Evolutionary conservation across 2,329 filamentous ascomycete species (phyloP).

Genomic region (Penicillium sp.): DNA sequence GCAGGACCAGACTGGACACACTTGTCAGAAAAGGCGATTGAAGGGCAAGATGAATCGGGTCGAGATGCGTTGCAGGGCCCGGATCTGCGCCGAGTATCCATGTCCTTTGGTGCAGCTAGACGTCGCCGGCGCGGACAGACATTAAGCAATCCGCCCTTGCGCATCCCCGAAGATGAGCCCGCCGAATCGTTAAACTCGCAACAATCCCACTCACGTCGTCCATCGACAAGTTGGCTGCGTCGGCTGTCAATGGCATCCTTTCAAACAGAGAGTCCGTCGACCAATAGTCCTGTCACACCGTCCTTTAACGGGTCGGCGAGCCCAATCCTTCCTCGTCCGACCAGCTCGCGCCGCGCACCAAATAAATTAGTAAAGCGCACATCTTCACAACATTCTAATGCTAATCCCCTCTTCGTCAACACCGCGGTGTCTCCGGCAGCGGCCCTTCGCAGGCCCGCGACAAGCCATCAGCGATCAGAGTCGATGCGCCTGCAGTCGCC

Average conservation of each 20-base stretch:
- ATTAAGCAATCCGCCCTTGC: constrained; percentile 37
- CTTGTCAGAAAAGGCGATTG: constrained; percentile 14
- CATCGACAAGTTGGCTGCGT: constrained; percentile 59
- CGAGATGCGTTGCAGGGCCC: constrained; percentile 19
- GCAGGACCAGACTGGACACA: constrained; percentile 22
- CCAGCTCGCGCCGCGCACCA: constrained; percentile 43
- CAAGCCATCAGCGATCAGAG: constrained; percentile 64
- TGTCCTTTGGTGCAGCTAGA: constrained; percentile 35
- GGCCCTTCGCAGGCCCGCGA: constrained; percentile 61
- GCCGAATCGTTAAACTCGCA: constrained; percentile 12
- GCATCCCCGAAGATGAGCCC: constrained; percentile 32
- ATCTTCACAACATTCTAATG: constrained; percentile 56
- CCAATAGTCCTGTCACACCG: constrained; percentile 56
- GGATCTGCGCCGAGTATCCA: constrained; percentile 30
- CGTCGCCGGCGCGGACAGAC: constrained; percentile 44
- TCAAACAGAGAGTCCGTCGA: constrained; percentile 51
- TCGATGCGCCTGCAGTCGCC: constrained; percentile 53
- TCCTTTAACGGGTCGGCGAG: constrained; percentile 58
- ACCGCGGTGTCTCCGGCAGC: constrained; percentile 47
- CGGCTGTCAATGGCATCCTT: constrained; percentile 58
- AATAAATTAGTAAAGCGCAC: constrained; percentile 68
- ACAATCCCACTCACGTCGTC: constrained; percentile 38
- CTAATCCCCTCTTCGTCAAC: constrained; percentile 39
- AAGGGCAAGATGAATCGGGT: constrained; percentile 17
- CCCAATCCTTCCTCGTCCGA: constrained; percentile 49